phyloP scores from a whole-genome alignment of 768 basidiomycete species.

The Boletus vinaceobasis region DNA sequence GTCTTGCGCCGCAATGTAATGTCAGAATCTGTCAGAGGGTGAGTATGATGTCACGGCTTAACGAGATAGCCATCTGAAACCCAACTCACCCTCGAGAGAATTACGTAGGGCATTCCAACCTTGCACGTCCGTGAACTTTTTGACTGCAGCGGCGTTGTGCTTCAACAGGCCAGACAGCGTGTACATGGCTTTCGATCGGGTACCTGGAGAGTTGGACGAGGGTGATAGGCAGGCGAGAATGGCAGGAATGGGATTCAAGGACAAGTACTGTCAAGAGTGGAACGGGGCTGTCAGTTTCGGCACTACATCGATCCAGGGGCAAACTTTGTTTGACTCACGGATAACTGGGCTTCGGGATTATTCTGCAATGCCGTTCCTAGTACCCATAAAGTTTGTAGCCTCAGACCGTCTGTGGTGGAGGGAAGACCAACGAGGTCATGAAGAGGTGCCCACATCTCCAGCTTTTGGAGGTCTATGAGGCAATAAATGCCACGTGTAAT shows the following conservation, averaged over 20 bases:
- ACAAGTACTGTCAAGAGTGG: conserved; percentile 47
- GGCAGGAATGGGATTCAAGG: conserved; percentile 60
- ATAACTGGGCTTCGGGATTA: conserved; percentile 78
- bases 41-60: conserved; percentile 2
- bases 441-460: conserved; percentile 78
- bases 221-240: conserved; percentile 62
- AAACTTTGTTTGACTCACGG: conserved; percentile 43
- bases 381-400: conserved; percentile 75
- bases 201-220: conserved; percentile 46
- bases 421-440: conserved; percentile 58
- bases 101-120: conserved; percentile 66
- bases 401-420: conserved; percentile 55
- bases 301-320: neutral
- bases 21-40: conserved; percentile 59
- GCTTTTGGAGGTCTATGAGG: conserved; percentile 61
- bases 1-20: conserved; percentile 75
- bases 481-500: neutral
- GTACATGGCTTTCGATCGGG: conserved; percentile 81
- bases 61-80: neutral
- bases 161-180: conserved; percentile 74
- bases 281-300: neutral
- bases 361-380: conserved; percentile 89
- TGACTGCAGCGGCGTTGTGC: conserved; percentile 69
- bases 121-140: conserved; percentile 41
- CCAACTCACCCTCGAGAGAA: conserved; percentile 54